These are phyloP conservation scores for Thelephora aurantiotincta DNA, from an alignment of 768 basidiomycete species.

Conservation along the genomic window DNA sequence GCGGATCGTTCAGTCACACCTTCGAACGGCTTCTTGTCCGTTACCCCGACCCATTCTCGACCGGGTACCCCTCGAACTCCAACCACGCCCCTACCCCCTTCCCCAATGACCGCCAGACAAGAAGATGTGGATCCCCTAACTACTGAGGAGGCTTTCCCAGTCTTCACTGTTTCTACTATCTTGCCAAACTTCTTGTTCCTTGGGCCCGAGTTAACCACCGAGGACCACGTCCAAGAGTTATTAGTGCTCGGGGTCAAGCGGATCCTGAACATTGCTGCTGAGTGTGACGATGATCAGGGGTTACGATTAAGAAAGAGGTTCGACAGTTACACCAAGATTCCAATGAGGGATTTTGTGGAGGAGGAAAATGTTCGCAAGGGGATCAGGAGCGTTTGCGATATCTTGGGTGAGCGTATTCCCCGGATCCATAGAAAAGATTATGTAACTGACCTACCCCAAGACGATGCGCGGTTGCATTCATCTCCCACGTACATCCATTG, in stretches of 20 bases:
- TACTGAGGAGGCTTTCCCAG: constrained; percentile 42
- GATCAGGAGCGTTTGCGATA: constrained; percentile 73
- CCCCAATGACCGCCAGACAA: constrained; percentile 52
- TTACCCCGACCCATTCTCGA: constrained; percentile 13
- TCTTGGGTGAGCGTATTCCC: constrained; percentile 50
- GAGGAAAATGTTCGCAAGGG: constrained; percentile 78
- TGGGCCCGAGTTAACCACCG: constrained; percentile 71
- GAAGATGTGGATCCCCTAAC: constrained; percentile 45
- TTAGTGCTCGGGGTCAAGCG: constrained; percentile 66
- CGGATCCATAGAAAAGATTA: not conserved
- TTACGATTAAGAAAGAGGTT: constrained; percentile 54
- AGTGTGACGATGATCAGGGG: constrained; percentile 79
- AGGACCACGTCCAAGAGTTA: constrained; percentile 66
- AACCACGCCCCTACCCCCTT: constrained; percentile 27
- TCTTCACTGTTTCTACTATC: constrained; percentile 81
- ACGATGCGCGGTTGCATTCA: constrained; percentile 83
- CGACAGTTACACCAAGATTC: constrained; percentile 74
- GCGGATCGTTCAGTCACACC: no score
- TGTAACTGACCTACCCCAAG: constrained; percentile 23
- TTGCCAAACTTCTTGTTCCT: constrained; percentile 84
- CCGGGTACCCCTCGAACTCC: constrained; percentile 24
- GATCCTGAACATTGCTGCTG: constrained; percentile 83
- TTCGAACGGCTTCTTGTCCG: constrained; percentile 16
- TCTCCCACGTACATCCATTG: constrained; percentile 92
- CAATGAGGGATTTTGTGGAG: constrained; percentile 93